Conservation (phyloP, 2,329 filamentous ascomycete species). For the Cercospora zeina region DNA sequence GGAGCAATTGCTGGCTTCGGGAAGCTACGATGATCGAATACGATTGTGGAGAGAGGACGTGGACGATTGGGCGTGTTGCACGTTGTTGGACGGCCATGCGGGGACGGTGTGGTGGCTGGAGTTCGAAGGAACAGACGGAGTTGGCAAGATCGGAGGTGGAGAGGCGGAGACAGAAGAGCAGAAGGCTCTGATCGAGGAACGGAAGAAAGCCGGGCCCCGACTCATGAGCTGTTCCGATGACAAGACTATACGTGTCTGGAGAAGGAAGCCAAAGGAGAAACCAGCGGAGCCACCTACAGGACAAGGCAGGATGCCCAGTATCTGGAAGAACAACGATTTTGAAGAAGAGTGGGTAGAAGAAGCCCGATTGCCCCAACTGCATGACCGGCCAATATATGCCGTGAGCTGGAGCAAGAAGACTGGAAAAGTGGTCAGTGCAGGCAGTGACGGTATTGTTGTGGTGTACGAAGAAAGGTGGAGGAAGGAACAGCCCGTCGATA, state of each 20-base stretch:
- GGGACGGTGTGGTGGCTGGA: constrained; percentile 90
- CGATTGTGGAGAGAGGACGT: constrained; percentile 85
- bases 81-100: constrained; percentile 73
- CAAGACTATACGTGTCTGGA: constrained; percentile 76
- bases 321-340: constrained; percentile 70
- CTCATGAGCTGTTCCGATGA: constrained; percentile 87
- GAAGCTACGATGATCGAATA: constrained; percentile 92
- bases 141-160: constrained; percentile 25
- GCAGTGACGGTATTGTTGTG: constrained; percentile 79
- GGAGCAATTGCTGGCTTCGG: constrained; percentile 75
- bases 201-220: constrained; percentile 54
- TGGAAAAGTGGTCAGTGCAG: constrained; percentile 80
- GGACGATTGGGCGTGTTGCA: constrained; percentile 92
- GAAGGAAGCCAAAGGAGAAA: constrained; percentile 59
- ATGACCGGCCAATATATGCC: constrained; percentile 81
- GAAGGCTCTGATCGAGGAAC: constrained; percentile 40
- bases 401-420: constrained; percentile 77
- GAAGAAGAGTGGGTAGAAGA: constrained; percentile 85
- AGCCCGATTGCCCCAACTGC: constrained; percentile 68
- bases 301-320: constrained; percentile 75
- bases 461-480: constrained; percentile 69
- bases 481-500: constrained; percentile 32
- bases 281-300: constrained; percentile 43
- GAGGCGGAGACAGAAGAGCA: constrained; percentile 36
- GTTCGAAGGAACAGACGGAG: constrained; percentile 54